phyloP scores from a whole-genome alignment of 192 early-diverging fungal genomes.

The Coemansia sp. region DNA sequence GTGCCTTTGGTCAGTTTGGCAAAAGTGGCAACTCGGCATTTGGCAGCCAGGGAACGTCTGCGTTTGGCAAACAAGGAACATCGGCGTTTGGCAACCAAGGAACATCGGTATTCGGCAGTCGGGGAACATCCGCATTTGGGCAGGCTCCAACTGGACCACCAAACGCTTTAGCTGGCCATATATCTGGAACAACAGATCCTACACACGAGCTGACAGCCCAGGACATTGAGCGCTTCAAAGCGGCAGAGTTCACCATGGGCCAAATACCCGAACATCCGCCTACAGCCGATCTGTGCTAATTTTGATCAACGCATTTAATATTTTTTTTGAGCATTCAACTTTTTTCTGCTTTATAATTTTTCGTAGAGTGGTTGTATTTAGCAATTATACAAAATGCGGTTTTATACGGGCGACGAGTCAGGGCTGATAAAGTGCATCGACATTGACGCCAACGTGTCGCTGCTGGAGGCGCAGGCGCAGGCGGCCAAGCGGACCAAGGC shows the following conservation, averaged over 20 bases:
- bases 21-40: conserved; percentile 1
- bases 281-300: conserved; percentile 16
- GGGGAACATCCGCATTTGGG: conserved; percentile 16
- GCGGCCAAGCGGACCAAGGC: conserved; percentile 40
- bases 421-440: conserved; percentile 49
- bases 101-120: conserved; percentile 13
- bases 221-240: conserved; percentile 29
- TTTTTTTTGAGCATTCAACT: neutral
- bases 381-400: conserved; percentile 31
- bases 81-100: conserved; percentile 11
- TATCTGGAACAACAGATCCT: conserved; percentile 14
- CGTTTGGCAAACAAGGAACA: conserved; percentile 14
- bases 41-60: conserved; percentile 7
- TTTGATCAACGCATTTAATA: neutral
- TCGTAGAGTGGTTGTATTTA: neutral
- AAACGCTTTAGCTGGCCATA: neutral
- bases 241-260: conserved; percentile 21
- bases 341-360: conserved; percentile 1
- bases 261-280: conserved; percentile 37
- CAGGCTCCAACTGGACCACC: conserved; percentile 6
- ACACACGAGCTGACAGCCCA: conserved; percentile 17
- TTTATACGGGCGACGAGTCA: conserved; percentile 54
- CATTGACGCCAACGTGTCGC: conserved; percentile 43
- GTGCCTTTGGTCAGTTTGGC: neutral
- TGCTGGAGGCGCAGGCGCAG: conserved; percentile 40